Conservation (phyloP, 306 rosid species). For the Mucuna pruriens region DNA sequence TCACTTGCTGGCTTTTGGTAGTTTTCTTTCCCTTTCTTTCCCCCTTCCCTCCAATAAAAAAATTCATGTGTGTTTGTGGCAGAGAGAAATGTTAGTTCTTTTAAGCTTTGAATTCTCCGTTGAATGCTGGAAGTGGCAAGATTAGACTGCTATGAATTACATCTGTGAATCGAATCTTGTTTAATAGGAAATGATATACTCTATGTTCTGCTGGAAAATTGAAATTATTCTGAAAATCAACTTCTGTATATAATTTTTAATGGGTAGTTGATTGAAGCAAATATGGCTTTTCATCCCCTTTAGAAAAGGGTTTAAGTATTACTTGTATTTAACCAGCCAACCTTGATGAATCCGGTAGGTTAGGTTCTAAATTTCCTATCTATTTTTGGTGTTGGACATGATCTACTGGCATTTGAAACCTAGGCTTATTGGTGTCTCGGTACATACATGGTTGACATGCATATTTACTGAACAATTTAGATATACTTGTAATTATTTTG, state of each 20-base stretch:
- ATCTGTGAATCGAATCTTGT: neutral
- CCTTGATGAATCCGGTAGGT: neutral
- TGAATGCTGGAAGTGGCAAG: neutral
- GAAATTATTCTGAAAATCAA: neutral
- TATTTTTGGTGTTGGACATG: neutral
- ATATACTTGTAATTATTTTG: conserved; percentile 1
- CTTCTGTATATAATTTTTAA: neutral
- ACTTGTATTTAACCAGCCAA: conserved; percentile 11
- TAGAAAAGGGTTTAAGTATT: neutral
- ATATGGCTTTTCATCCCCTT: neutral
- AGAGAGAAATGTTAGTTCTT: neutral
- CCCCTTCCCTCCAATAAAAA: neutral
- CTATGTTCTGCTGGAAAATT: neutral
- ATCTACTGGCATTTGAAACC: neutral
- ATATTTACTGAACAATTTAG: neutral
- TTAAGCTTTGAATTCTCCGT: conserved; percentile 7
- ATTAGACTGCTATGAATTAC: conserved; percentile 7
- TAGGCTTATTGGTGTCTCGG: neutral
- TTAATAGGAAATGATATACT: neutral
- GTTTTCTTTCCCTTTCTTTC: too few relatives aligned
- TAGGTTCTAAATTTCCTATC: neutral
- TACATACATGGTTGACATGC: neutral
- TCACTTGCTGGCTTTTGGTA: neutral
- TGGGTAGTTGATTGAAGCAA: neutral
- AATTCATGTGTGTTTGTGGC: neutral